Base-by-base conservation (phyloP, 2,329 filamentous ascomycete species). In the Rhynchosporium graminicola region DNA sequence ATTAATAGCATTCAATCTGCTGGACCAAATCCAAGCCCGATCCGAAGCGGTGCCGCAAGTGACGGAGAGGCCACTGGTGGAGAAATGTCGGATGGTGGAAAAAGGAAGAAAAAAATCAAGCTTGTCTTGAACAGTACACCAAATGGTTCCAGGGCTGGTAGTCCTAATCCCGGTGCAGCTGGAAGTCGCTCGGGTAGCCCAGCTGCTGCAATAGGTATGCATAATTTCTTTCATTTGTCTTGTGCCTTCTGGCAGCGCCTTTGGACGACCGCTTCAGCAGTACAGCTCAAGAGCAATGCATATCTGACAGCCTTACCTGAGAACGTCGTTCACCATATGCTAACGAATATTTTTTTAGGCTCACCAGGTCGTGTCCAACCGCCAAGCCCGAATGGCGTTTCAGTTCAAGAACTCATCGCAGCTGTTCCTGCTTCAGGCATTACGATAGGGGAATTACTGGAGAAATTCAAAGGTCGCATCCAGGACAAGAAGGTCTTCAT, bases 1-100 rank as follows among this genome's bases (percentile, higher is more conserved):
- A 63, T 72, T 33, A 70, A 68, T 7, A 70, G 71, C 38, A 72
- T 70, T 45, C 65, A 68, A 51, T 68, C 67, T 64, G 64, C 52
- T 59, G 52, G 64, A 54, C 67, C 68, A 15, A 73, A 74, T 54
- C 66, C 68, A 10, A 72, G 73, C 55, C 68, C 69, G 57, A 80
- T 77, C 55, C 82, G 82, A 51, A 54, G 47, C 36, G 65, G 83
- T 43, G 87, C 87, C 52, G 84, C 84, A 59, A 91, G 88, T 68
- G 90, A 92, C 67, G 89, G 86, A 28, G 89, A 92, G 73, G 87
- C 81, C 45, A 91, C 88, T 1, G 87, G 82, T 43, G 87, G 86
- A 42, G 86, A 88, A 70, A 87, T 85, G 78, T 87, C 85, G 1
- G 86, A 88, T 66, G 81, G 79, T 58, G 82, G 80, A 74, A 85